Evolutionary conservation across 2,329 filamentous ascomycete genomes (phyloP), one percentile per base, ranked within the genome.

Genomic region (Rhexocercosporidium sp.): DNA sequence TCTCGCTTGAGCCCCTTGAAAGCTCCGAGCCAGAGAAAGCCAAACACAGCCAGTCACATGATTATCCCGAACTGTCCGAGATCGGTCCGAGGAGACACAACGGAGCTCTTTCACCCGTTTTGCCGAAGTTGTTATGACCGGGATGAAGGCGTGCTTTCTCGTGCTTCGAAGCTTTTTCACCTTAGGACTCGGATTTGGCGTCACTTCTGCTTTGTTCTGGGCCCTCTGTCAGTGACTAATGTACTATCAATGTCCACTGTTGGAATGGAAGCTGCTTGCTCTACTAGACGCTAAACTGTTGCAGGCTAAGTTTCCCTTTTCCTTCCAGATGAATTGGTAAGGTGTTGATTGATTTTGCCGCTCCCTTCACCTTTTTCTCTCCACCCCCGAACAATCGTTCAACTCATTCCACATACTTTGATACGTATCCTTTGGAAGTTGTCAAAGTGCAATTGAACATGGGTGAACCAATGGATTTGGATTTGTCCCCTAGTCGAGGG

Each of bases 401-500:
- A 20, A 31, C 47, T 49, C 49, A 62, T 61, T 56, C 65, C 56
- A n/a, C n/a, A n/a, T n/a, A n/a, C n/a, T n/a, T n/a, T n/a, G n/a
- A n/a, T n/a, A n/a, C n/a, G n/a, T 41, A 25, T 31, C 22, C 34
- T 27, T 49, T n/a, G 3, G 31, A 25, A 62, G 20, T 47, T 27
- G 34, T 62, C 60, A 44, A 59, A 62, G n/a, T 22, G 20, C 39
- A 53, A 39, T 46, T 64, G 63, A 69, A 64, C 27, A 75, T 76
- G 74, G 71, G 71, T 16, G 73, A 72, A 7, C 65, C 69, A 54
- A 75, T 73, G 73, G 71, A 73, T 20, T 11, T 74, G 22, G 74
- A 75, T 62, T 59, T 56, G 29, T 60, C 68, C n/a, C 65, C 72
- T 34, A 66, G 66, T 54, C 70, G 63, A 54, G 66, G 66, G 27